A percentile compares a stretch with the other conserved stretches of the same genome.
These are phyloP conservation scores for Stellera chamaejasme DNA, from an alignment of 345 rosid genomes.

Conservation along the genomic window DNA sequence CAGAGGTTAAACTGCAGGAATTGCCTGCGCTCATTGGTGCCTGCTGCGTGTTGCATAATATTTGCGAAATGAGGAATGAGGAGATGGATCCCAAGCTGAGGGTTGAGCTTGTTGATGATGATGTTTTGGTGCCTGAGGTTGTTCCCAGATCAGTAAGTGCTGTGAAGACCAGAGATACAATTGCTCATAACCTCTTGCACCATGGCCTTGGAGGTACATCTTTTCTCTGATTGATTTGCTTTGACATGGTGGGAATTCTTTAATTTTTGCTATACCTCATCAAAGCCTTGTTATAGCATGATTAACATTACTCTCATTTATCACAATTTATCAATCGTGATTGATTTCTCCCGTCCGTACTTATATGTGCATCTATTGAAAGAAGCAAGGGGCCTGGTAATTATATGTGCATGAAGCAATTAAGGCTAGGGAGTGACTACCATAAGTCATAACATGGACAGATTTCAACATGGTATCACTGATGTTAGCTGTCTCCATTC, in stretches of 20 bases:
- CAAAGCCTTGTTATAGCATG: too few relatives aligned
- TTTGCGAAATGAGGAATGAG: conserved; percentile 57
- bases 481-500: too few relatives aligned
- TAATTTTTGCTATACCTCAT: too few relatives aligned
- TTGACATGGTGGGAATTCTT: background rate
- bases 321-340: too few relatives aligned
- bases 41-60: conserved; percentile 72
- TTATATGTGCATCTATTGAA: too few relatives aligned
- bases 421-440: too few relatives aligned
- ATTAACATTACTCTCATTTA: too few relatives aligned
- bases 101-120: conserved; percentile 54
- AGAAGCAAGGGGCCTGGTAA: too few relatives aligned
- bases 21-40: conserved; percentile 77
- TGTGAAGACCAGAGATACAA: conserved; percentile 57
- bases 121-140: conserved; percentile 45
- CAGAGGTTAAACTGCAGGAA: conserved; percentile 71
- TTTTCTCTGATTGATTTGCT: conserved; percentile 25
- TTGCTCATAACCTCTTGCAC: conserved; percentile 71
- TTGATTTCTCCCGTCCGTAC: too few relatives aligned
- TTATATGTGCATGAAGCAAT: too few relatives aligned
- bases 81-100: conserved; percentile 35
- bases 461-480: too few relatives aligned
- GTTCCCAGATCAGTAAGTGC: conserved; percentile 41
- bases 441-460: too few relatives aligned
- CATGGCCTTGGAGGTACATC: conserved; percentile 70